These are phyloP conservation scores for Saposhnikovia divaricata DNA, from an alignment of 129 eudicot genomes.

Conservation along the genomic window DNA sequence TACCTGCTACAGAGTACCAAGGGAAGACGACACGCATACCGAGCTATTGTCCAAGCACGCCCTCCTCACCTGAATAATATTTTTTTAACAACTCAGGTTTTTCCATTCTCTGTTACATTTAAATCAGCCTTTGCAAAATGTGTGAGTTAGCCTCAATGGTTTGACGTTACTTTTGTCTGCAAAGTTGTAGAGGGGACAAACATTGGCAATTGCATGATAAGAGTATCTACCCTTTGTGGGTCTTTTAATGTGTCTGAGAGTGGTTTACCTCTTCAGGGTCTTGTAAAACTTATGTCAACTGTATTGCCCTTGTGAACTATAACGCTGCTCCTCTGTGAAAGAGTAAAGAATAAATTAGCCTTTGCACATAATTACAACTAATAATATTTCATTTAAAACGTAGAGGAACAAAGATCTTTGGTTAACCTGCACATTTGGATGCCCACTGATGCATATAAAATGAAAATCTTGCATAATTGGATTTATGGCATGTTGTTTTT, in stretches of 20 bases:
- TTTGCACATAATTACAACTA: neutral
- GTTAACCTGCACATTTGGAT: neutral
- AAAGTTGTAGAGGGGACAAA: neutral
- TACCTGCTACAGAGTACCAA: slow-evolving; percentile 57
- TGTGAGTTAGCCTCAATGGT: neutral
- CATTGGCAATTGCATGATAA: neutral
- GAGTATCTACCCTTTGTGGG: neutral
- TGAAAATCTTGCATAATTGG: neutral
- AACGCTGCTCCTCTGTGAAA: neutral
- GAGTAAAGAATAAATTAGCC: neutral
- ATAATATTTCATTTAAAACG: neutral
- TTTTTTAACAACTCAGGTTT: slow-evolving; percentile 94
- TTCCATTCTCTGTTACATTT: neutral
- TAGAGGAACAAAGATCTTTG: neutral
- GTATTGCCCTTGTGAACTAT: neutral
- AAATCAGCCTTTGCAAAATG: neutral
- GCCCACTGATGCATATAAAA: neutral
- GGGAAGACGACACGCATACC: slow-evolving; percentile 80
- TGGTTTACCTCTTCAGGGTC: neutral
- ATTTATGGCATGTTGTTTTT: neutral
- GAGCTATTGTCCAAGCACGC: slow-evolving; percentile 88
- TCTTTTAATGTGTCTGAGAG: neutral
- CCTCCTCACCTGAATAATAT: slow-evolving; percentile 94
- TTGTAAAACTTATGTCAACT: neutral
- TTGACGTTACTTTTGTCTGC: neutral